Percentiles rank a stretch among this genome's conserved stretches.
phyloP scores from a whole-genome alignment of 139 green algal species.

The Pedinophyceae sp. region DNA sequence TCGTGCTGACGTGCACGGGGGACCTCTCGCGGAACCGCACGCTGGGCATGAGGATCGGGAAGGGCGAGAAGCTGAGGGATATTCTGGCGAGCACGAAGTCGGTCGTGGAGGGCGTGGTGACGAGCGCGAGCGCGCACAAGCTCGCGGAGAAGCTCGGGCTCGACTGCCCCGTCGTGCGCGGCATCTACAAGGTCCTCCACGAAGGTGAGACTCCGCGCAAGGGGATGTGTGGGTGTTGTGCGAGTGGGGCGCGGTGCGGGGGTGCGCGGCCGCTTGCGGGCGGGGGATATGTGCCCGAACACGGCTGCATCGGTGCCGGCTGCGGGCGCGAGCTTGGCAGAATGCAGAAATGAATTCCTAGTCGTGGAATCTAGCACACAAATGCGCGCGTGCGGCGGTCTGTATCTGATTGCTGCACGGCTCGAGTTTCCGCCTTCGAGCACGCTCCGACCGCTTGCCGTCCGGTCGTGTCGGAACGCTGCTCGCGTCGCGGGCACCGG shows the following conservation, averaged over 20 bases:
- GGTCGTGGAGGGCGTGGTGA: slow-evolving; percentile 71
- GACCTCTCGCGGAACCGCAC: slow-evolving; percentile 40
- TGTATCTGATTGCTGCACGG: not conserved
- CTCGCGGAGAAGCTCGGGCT: slow-evolving; percentile 38
- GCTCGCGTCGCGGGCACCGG: not conserved
- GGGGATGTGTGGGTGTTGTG: not conserved
- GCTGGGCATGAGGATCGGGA: slow-evolving; percentile 25
- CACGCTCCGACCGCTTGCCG: not conserved
- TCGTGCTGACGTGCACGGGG: slow-evolving; percentile 75
- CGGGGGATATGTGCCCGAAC: no score
- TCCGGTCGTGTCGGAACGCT: slow-evolving; percentile 9
- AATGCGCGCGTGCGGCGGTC: slow-evolving; percentile 5
- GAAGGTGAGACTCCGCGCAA: slow-evolving; percentile 6
- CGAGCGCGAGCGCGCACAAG: slow-evolving; percentile 29
- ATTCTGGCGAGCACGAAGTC: slow-evolving; percentile 26
- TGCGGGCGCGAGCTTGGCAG: not conserved
- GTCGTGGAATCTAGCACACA: not conserved
- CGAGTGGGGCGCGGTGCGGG: not conserved
- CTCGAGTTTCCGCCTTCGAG: not conserved
- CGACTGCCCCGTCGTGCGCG: slow-evolving; percentile 57
- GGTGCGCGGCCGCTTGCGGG: not conserved
- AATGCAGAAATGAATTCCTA: not conserved
- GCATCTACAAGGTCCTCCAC: slow-evolving; percentile 56
- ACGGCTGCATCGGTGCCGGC: no score
- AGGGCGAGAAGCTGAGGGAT: slow-evolving; percentile 34